Base-by-base conservation (phyloP, 352 stramenopile genomes). In the Globisporangium alternatum region DNA sequence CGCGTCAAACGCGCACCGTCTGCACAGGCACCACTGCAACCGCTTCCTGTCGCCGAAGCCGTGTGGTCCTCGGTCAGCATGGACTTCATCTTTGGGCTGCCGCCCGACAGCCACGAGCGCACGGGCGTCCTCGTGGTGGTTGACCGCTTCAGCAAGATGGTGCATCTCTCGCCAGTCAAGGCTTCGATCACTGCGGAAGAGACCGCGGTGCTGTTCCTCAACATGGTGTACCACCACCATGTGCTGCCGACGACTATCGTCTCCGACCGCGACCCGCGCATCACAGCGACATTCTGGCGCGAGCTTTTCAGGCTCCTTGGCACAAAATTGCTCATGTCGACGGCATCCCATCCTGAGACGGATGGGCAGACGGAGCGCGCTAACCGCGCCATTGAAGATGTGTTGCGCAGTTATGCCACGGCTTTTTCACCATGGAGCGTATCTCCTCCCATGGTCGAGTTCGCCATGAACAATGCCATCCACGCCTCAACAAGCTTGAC, bases 131-230 rank as follows among this genome's bases (percentile, higher is more conserved):
- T 76, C 0, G 69, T 75, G 5, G 65, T 75, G 12, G 65, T 83
- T 5, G 65, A 77, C 6, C 61, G 62, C 6, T 65, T 78, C 45
- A 78, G 64, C 35, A 78, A 75, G 62, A 76, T 70, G 64, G 12
- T 68, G 0, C 62, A 78, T 30, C 60, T 76, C 30, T 51, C 56
- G 28, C 19, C 65, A 0, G 68, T 71, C 0, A 0, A 22, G 0
- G 4, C n/a, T 0, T 52, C 54, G 0, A 65, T 76, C 49, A 66
- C 64, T 0, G 72, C 62, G 12, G 62, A 65, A 3, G 57, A 60
- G 17, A 65, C 37, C 30, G 66, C 67, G 1, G 13, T 9, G 33
- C 25, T 78, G 19, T 80, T 78, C 37, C 1, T 82, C 0, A 67
- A 78, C 31, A 28, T n/a, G 19, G 62, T 72, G 0, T 75, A 76